Conservation (phyloP, 2,329 filamentous ascomycete species). For the Thelonectria blattea region DNA sequence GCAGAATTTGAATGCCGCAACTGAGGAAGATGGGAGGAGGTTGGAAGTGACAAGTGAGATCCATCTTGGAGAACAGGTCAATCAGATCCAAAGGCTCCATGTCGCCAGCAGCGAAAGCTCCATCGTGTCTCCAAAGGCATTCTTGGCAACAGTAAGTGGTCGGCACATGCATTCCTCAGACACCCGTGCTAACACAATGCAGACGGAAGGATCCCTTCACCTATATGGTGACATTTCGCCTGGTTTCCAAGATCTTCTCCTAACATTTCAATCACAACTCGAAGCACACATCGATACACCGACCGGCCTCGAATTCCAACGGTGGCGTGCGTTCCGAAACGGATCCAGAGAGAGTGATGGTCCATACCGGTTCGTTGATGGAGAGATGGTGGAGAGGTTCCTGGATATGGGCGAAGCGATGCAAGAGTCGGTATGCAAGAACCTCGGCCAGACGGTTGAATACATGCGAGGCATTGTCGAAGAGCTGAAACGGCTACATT, state of each 20-base stretch:
- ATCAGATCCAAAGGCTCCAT: constrained; percentile 78
- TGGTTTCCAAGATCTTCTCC: constrained; percentile 76
- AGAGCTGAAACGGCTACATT: constrained; percentile 68
- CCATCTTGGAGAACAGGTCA: constrained; percentile 90
- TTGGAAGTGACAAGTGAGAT: constrained; percentile 82
- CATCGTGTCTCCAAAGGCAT: constrained; percentile 79
- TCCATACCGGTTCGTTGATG: constrained; percentile 88
- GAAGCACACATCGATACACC: constrained; percentile 69
- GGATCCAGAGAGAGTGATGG: constrained; percentile 74
- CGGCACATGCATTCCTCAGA: not conserved
- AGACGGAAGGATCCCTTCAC: constrained; percentile 92
- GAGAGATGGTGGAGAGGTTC: constrained; percentile 87
- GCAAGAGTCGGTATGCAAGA: constrained; percentile 61
- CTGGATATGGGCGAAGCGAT: constrained; percentile 69
- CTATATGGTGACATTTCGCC: constrained; percentile 82
- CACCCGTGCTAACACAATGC: constrained; percentile 23
- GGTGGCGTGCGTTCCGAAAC: constrained; percentile 83
- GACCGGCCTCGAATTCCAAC: constrained; percentile 76
- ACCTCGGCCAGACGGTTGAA: constrained; percentile 65
- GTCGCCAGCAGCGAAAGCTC: constrained; percentile 69
- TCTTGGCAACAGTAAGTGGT: constrained; percentile 79
- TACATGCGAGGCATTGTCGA: constrained; percentile 68
- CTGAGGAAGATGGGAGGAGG: constrained; percentile 72
- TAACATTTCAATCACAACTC: constrained; percentile 78
- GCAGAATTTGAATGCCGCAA: constrained; percentile 74